Percentiles rank a stretch among this genome's conserved stretches.
phyloP scores from a whole-genome alignment of 2,329 filamentous ascomycete genomes.

The Cercospora berteroae region DNA sequence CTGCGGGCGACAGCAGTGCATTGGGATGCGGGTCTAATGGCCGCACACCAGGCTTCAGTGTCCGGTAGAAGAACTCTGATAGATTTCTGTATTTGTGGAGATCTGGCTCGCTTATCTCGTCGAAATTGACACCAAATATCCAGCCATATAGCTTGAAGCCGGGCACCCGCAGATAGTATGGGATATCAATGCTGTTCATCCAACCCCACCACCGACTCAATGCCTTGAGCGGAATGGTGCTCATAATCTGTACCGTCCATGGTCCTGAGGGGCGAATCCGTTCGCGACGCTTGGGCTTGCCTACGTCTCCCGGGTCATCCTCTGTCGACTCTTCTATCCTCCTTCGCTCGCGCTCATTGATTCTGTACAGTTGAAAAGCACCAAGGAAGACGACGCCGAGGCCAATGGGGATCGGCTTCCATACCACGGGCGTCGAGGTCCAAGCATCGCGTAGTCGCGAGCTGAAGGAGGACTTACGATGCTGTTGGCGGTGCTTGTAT shows the following conservation, averaged over 20 bases:
- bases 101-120: constrained; percentile 84
- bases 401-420: constrained; percentile 87
- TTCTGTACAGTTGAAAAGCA: constrained; percentile 78
- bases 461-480: constrained; percentile 48
- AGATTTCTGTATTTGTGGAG: constrained; percentile 89
- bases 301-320: constrained; percentile 29
- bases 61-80: constrained; percentile 95
- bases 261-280: constrained; percentile 78
- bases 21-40: constrained; percentile 79
- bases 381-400: constrained; percentile 83
- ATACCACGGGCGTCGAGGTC: constrained; percentile 68
- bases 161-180: constrained; percentile 81
- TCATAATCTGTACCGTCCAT: constrained; percentile 93
- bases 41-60: constrained; percentile 81
- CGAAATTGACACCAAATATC: constrained; percentile 86
- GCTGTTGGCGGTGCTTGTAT: constrained; percentile 21
- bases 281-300: constrained; percentile 53
- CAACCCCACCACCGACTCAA: constrained; percentile 84
- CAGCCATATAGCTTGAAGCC: constrained; percentile 90
- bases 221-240: constrained; percentile 84
- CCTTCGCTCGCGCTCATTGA: constrained; percentile 53
- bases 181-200: constrained; percentile 86
- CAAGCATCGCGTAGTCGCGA: constrained; percentile 59
- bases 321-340: constrained; percentile 47
- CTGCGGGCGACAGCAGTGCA: constrained; percentile 81